Base-by-base conservation (phyloP, 305 asterid genomes). In the Fraxinus albicans region DNA sequence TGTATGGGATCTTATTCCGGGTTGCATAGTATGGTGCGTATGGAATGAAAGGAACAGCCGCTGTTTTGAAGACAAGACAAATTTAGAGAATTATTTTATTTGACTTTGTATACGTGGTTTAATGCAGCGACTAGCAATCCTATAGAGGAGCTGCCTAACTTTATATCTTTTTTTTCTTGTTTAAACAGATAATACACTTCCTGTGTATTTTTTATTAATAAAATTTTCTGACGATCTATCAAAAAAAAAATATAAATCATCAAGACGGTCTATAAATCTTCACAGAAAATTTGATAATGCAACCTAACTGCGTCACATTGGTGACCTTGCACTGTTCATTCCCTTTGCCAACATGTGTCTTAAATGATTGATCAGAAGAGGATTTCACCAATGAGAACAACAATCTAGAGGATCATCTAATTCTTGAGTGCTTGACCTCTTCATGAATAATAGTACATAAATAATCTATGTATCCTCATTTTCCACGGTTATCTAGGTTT, bases 321-420 rank as follows among this genome's bases (percentile, higher is more conserved):
- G 23, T 63, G 77, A 77, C 81, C 74, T 70, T 65, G 75, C 47
- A 53, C 73, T 40, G 53, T 29, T 67, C 78, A 69, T 67, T 17
- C 79, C 38, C 74, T 77, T 77, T 70, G 40, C 60, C 38, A 47
- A 42, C 73, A 79, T 27, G 60, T 34, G 42, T 53, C 50, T 25
- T 17, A 70, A 33, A 70, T 31, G 76, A 70, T 29, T 70, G 6
- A 33, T 70, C 23, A 70, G 76, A 69, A 8, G 23, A 13, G 76
- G 40, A 12, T 10, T 50, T 76, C 50, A 76, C 76, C 33, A 67
- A 80, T 21, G 40, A 10, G 74, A 67, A 67, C 15, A 36, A 65
- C 34, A 38, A 44, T 33, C 21, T n/a, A 67, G 36, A 65, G 72
- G 36, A 77, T 9, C 73, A 67, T 77, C 38, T 17, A 34, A 23